phyloP scores from a whole-genome alignment of 805 yeast species.

The Scheffersomyces stipitis region DNA sequence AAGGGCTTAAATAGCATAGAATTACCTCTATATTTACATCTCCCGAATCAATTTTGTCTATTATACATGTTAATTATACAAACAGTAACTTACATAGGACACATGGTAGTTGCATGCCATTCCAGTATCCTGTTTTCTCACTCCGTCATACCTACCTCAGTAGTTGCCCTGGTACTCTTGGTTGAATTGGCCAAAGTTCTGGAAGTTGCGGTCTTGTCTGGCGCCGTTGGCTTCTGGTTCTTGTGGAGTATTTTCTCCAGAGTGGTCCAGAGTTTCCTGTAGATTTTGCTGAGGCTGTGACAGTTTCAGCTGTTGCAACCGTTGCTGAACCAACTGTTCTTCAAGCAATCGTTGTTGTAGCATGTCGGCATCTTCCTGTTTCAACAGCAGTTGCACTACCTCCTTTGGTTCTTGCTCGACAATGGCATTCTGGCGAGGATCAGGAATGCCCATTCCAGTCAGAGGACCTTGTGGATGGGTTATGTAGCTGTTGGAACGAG shows the following conservation, averaged over 20 bases:
- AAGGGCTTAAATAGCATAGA: too few relatives aligned
- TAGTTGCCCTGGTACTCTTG: constrained; percentile 9
- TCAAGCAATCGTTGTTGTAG: constrained; percentile 7
- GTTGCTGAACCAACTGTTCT: constrained; percentile 8
- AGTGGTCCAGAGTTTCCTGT: neutral
- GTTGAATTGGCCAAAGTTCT: constrained; percentile 5
- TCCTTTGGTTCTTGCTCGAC: neutral
- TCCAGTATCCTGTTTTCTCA: too few relatives aligned
- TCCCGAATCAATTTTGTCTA: too few relatives aligned
- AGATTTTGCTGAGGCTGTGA: neutral
- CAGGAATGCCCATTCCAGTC: too few relatives aligned
- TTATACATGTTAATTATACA: too few relatives aligned
- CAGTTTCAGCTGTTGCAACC: constrained; percentile 5
- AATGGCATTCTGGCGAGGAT: neutral
- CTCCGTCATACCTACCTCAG: neutral
- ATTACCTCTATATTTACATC: too few relatives aligned
- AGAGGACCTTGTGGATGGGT: constrained; percentile 1
- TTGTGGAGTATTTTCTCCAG: constrained; percentile 1
- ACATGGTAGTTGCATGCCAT: too few relatives aligned
- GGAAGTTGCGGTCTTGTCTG: constrained; percentile 3
- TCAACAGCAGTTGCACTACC: neutral
- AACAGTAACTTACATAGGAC: too few relatives aligned
- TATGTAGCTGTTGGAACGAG: constrained; percentile 19
- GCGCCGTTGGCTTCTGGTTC: neutral
- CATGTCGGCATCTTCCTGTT: constrained; percentile 2